These are phyloP conservation scores for Candida boidinii DNA, from an alignment of 805 yeast species.

Conservation along the genomic window DNA sequence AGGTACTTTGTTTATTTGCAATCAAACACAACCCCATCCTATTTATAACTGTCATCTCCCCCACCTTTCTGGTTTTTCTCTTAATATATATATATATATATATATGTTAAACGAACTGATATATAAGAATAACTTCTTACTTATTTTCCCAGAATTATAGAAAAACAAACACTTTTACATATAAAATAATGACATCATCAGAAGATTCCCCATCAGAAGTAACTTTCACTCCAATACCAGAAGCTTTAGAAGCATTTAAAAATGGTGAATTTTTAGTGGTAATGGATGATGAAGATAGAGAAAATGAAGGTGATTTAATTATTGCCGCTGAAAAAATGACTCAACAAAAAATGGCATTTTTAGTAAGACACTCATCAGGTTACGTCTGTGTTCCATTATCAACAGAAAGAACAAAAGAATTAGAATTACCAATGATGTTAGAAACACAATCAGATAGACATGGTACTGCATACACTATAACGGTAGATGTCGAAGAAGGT, in stretches of 20 bases:
- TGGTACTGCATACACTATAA: constrained; percentile 94
- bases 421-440: constrained; percentile 76
- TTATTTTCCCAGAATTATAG: too few species aligned
- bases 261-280: constrained; percentile 83
- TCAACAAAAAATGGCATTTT: constrained; percentile 85
- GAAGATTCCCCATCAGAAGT: too few species aligned
- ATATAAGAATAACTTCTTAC: too few species aligned
- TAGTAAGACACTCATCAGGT: constrained; percentile 82
- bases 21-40: too few species aligned
- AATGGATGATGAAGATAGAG: constrained; percentile 95
- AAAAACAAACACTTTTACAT: too few species aligned
- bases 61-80: too few species aligned
- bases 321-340: constrained; percentile 82
- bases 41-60: too few species aligned
- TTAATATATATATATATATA: too few species aligned
- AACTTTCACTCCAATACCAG: constrained; percentile 47
- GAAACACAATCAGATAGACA: constrained; percentile 67
- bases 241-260: constrained; percentile 63
- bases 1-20: too few species aligned
- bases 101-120: too few species aligned
- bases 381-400: constrained; percentile 89
- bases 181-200: too few species aligned
- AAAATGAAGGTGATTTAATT: constrained; percentile 95
- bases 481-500: constrained; percentile 78
- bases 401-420: constrained; percentile 65